These are phyloP conservation scores for Rhodotorula sp. DNA, from an alignment of 1,284 basidiomycete species.

Conservation along the genomic window DNA sequence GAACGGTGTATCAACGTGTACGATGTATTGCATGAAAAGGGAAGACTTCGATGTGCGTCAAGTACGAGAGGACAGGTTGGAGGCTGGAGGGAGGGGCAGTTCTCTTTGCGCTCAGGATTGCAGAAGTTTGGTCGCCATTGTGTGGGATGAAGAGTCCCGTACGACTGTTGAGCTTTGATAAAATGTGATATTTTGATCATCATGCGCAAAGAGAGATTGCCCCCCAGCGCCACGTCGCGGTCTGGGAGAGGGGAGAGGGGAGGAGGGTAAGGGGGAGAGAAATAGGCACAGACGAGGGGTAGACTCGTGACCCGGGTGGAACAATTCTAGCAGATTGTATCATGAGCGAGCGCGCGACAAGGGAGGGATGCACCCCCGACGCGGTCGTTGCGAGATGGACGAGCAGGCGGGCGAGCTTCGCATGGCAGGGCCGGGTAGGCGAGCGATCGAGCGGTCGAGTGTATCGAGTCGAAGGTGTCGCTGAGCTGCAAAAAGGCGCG, in stretches of 20 bases:
- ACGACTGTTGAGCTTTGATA: constrained; percentile 6
- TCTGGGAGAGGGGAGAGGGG: no score
- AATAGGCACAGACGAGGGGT: no score
- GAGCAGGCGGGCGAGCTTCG: not conserved
- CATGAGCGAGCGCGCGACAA: not conserved
- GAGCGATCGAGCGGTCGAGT: not conserved
- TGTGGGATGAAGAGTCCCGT: constrained; percentile 6
- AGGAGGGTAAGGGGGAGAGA: no score
- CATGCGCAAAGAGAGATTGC: not conserved
- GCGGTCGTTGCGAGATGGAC: no score
- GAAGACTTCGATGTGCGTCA: not conserved
- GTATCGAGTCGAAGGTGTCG: not conserved
- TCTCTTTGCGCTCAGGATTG: constrained; percentile 1
- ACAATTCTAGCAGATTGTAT: no score
- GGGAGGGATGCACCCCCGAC: no score
- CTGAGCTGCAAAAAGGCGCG: not conserved
- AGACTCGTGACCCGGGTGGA: no score
- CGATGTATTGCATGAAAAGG: not conserved
- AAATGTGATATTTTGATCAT: constrained; percentile 4
- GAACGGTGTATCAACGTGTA: no score
- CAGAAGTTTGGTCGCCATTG: constrained; percentile 2
- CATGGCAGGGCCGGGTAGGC: not conserved
- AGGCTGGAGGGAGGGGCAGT: not conserved
- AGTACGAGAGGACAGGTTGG: not conserved
- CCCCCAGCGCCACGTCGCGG: no score